phyloP scores from a whole-genome alignment of 192 early-diverging fungal species.

The Backusella liffmaniae region DNA sequence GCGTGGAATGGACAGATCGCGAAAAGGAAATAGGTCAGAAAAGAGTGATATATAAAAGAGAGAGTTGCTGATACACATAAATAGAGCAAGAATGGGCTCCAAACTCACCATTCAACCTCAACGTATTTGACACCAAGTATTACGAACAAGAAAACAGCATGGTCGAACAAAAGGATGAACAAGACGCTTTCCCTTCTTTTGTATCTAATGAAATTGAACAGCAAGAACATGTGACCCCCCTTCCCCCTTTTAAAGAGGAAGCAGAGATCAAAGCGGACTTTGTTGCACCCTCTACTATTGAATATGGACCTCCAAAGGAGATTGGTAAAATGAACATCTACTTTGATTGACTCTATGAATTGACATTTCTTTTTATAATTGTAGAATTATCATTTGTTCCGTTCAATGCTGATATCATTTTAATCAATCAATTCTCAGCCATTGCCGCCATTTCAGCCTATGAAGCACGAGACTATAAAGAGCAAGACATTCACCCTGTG shows the following conservation, averaged over 20 bases:
- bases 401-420: background rate
- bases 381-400: background rate
- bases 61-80: no score
- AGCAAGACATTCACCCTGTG: background rate
- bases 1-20: background rate
- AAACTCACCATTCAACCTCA: background rate
- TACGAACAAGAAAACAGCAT: background rate
- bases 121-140: background rate
- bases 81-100: conserved; percentile 14
- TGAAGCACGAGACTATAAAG: background rate
- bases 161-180: background rate
- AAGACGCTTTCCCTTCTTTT: background rate
- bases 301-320: conserved; percentile 10
- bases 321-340: background rate
- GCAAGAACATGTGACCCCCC: background rate
- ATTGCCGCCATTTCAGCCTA: background rate
- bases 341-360: no score
- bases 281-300: background rate
- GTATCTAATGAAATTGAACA: background rate
- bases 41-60: background rate
- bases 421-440: background rate
- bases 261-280: background rate
- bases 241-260: background rate
- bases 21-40: background rate
- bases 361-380: background rate